Evolutionary conservation across 768 basidiomycete genomes (phyloP).

Genomic region (Suillus sp.): DNA sequence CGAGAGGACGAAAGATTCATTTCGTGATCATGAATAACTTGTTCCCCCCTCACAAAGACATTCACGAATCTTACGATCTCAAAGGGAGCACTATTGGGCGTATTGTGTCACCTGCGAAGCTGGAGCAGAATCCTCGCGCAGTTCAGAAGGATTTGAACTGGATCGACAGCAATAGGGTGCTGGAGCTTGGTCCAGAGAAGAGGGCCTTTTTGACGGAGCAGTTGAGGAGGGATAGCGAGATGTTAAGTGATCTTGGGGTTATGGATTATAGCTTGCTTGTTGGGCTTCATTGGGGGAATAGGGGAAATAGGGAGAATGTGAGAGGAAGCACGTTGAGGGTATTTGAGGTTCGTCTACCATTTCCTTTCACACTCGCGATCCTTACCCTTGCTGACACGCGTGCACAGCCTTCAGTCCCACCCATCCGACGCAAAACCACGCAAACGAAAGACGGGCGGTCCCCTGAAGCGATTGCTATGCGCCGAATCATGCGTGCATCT

Average conservation of each 20-base stretch:
- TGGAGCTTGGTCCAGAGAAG: slow-evolving; percentile 97
- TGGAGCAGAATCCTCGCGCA: slow-evolving; percentile 75
- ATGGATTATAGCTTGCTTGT: slow-evolving; percentile 98
- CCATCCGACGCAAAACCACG: slow-evolving; percentile 61
- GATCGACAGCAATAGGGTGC: slow-evolving; percentile 74
- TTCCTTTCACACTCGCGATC: background rate
- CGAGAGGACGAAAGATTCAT: slow-evolving; percentile 92
- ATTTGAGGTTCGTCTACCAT: slow-evolving; percentile 69
- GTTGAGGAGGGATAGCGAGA: slow-evolving; percentile 81
- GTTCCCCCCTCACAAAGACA: slow-evolving; percentile 95
- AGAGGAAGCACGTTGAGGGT: slow-evolving; percentile 89
- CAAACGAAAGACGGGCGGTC: slow-evolving; percentile 56
- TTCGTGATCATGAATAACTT: slow-evolving; percentile 99
- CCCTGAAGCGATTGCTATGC: slow-evolving; percentile 81
- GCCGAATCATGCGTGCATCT: slow-evolving; percentile 81
- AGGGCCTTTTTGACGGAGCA: slow-evolving; percentile 89
- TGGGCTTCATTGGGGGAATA: slow-evolving; percentile 88
- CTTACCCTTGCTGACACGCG: background rate
- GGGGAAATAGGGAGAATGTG: slow-evolving; percentile 92
- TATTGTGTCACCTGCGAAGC: slow-evolving; percentile 83
- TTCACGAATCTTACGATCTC: slow-evolving; percentile 97
- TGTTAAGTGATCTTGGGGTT: slow-evolving; percentile 79
- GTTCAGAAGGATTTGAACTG: slow-evolving; percentile 97
- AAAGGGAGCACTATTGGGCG: slow-evolving; percentile 94
- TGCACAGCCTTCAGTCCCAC: slow-evolving; percentile 67